Conservation (phyloP, 1,284 basidiomycete species). For the Taiwanofungus camphoratus region DNA sequence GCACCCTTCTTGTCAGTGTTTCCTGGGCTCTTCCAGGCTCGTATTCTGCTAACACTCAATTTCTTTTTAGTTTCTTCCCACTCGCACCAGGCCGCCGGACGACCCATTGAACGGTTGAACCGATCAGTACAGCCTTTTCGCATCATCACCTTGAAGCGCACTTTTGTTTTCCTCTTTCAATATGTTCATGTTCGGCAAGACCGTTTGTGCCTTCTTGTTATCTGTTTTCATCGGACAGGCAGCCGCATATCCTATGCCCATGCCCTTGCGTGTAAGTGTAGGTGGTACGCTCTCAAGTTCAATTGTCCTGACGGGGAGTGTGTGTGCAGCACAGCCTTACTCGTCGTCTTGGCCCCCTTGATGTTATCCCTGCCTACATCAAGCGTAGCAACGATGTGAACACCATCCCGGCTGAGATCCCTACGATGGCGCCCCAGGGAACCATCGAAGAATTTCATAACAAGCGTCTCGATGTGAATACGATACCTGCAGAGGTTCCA, state of each 20-base stretch:
- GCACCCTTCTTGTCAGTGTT: constrained; percentile 26
- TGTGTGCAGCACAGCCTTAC: constrained; percentile 20
- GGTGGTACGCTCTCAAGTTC: constrained; percentile 3
- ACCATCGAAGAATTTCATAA: constrained; percentile 17
- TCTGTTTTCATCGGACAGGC: constrained; percentile 42
- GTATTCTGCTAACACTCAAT: constrained; percentile 15
- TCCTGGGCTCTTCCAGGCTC: constrained; percentile 16
- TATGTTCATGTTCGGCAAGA: constrained; percentile 41
- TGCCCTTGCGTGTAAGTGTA: constrained; percentile 34
- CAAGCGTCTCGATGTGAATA: constrained; percentile 15
- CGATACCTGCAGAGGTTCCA: constrained; percentile 18
- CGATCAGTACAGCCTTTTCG: constrained; percentile 23
- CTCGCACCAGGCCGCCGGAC: constrained; percentile 33
- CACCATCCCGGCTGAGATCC: constrained; percentile 30
- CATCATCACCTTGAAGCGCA: constrained; percentile 17
- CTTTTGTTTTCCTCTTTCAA: constrained; percentile 20
- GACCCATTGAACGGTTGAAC: constrained; percentile 30
- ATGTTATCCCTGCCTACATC: constrained; percentile 19
- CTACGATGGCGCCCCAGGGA: constrained; percentile 24
- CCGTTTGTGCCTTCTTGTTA: constrained; percentile 36
- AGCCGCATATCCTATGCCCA: constrained; percentile 39
- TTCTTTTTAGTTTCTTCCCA: too few species aligned
- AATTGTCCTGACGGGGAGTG: not conserved
- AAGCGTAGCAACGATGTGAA: constrained; percentile 25
- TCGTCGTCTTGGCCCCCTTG: constrained; percentile 27